Evolutionary conservation across 225 moss, liverwort and hornwort species (phyloP).

Genomic region (Rhytidiadelphus loreus): DNA sequence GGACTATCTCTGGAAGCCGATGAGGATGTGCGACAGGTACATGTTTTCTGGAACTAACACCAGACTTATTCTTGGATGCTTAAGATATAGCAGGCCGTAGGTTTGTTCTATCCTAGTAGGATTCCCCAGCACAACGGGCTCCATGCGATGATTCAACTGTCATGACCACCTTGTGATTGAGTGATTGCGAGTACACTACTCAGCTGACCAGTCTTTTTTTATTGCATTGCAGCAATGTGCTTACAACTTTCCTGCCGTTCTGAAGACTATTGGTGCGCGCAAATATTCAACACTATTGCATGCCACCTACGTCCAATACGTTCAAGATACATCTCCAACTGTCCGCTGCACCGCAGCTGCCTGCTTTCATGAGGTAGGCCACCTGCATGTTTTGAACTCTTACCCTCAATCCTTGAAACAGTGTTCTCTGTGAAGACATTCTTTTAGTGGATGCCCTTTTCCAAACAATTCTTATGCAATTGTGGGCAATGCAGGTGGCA

Average conservation of each 20-base stretch:
- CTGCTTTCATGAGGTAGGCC: constrained; percentile 78
- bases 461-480: background rate
- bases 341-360: constrained; percentile 76
- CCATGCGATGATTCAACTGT: background rate
- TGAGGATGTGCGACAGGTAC: constrained; percentile 82
- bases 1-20: constrained; percentile 32
- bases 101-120: background rate
- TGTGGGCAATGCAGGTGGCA: constrained; percentile 39
- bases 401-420: background rate
- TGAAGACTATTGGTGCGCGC: constrained; percentile 75
- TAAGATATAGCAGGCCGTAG: background rate
- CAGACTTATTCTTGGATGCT: background rate
- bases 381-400: background rate
- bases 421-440: background rate
- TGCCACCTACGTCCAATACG: constrained; percentile 53
- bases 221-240: constrained; percentile 58
- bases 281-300: constrained; percentile 66
- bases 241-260: constrained; percentile 77
- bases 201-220: background rate
- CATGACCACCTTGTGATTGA: background rate
- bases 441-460: background rate
- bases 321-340: constrained; percentile 50
- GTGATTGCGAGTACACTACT: background rate
- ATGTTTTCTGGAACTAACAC: background rate
- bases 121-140: background rate